Evolutionary conservation across 1,284 basidiomycete genomes (phyloP).

Genomic region (Trametes pubescens): DNA sequence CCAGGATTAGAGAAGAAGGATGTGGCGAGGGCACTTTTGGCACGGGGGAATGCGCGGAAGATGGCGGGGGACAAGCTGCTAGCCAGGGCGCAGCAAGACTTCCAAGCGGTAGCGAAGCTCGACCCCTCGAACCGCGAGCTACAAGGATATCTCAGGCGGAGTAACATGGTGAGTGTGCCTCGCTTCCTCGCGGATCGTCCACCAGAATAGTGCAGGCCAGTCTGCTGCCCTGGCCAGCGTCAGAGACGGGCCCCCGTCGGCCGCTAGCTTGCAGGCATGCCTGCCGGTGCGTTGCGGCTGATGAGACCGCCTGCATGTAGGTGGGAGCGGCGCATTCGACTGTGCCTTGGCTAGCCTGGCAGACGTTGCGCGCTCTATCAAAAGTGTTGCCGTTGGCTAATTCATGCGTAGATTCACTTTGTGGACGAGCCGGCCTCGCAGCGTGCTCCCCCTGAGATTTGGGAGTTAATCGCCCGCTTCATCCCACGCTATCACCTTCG

Average conservation of each 20-base stretch:
- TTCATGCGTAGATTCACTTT: conserved; percentile 54
- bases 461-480: conserved; percentile 67
- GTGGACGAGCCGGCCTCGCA: conserved; percentile 62
- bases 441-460: conserved; percentile 67
- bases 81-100: conserved; percentile 66
- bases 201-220: conserved; percentile 3
- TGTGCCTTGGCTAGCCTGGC: not conserved
- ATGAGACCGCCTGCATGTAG: not conserved
- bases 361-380: not conserved
- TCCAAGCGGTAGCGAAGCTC: conserved; percentile 62
- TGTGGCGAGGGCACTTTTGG: conserved; percentile 60
- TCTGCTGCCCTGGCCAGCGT: not conserved
- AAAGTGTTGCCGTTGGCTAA: not conserved
- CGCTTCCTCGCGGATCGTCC: not conserved
- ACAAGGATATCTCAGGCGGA: conserved; percentile 55
- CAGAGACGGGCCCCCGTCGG: not conserved
- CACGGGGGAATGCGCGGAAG: conserved; percentile 65
- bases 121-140: conserved; percentile 65
- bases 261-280: not conserved
- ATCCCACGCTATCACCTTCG: conserved; percentile 71
- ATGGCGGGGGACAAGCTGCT: conserved; percentile 60
- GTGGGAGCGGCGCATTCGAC: not conserved
- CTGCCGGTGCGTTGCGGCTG: not conserved
- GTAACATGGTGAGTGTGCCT: conserved; percentile 30
- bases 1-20: conserved; percentile 61